Evolutionary conservation across 345 rosid genomes (phyloP).

Genomic region (Populus davidiana): DNA sequence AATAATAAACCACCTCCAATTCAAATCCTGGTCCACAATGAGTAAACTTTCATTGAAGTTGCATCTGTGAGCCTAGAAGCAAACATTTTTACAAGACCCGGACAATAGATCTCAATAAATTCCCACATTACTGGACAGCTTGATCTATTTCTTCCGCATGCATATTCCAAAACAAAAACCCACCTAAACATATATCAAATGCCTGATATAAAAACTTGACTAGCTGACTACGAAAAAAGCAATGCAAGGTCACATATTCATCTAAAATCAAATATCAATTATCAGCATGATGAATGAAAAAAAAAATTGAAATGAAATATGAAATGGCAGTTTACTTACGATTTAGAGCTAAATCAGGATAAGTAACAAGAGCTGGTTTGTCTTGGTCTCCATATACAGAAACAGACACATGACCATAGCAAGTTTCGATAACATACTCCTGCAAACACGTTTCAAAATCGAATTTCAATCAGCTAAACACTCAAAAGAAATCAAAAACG

Average conservation of each 20-base stretch:
- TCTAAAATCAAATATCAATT: background rate
- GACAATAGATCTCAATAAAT: slow-evolving; percentile 2
- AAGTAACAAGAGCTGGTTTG: slow-evolving; percentile 91
- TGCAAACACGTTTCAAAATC: slow-evolving; percentile 31
- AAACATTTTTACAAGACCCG: background rate
- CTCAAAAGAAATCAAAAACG: slow-evolving; percentile 18
- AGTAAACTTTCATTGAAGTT: background rate
- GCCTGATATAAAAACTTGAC: background rate
- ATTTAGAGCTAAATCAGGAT: slow-evolving; percentile 88
- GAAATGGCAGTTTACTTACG: slow-evolving; percentile 40
- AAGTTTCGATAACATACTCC: slow-evolving; percentile 73
- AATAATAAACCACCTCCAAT: background rate
- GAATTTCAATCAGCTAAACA: background rate
- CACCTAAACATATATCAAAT: too few relatives aligned
- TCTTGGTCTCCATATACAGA: slow-evolving; percentile 88
- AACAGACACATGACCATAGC: slow-evolving; percentile 63
- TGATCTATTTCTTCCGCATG: background rate
- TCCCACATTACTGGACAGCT: background rate
- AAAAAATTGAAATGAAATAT: background rate
- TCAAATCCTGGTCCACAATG: background rate
- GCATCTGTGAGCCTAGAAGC: background rate
- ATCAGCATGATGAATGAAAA: background rate
- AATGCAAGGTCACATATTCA: background rate
- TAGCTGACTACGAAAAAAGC: background rate
- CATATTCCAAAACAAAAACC: background rate